These are phyloP conservation scores for Coleophoma eucalyptorum DNA, from an alignment of 2,329 filamentous ascomycete genomes.

Conservation along the genomic window DNA sequence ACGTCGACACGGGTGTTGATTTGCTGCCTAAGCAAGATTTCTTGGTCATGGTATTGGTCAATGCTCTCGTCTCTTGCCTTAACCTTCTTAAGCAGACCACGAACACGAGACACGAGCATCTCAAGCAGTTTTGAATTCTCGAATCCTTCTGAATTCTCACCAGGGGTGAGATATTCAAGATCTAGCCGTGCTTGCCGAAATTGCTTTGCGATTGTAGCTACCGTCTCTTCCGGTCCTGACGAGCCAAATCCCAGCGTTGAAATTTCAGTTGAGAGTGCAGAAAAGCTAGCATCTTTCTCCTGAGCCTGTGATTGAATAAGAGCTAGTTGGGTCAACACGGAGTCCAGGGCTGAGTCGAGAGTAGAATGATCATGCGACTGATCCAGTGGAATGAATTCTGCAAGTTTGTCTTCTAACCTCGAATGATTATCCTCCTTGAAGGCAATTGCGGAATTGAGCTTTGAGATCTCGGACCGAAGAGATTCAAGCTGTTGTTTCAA, in stretches of 20 bases:
- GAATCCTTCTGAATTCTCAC: conserved; percentile 49
- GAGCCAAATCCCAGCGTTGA: conserved; percentile 48
- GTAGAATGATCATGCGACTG: conserved; percentile 18
- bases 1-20: conserved; percentile 48
- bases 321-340: conserved; percentile 25
- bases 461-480: conserved; percentile 19
- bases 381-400: conserved; percentile 18
- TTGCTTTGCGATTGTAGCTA: conserved; percentile 41
- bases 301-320: conserved; percentile 22
- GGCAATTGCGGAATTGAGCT: conserved; percentile 18
- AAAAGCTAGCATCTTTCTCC: conserved; percentile 40
- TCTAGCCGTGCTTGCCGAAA: conserved; percentile 57
- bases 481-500: conserved; percentile 19
- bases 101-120: conserved; percentile 46
- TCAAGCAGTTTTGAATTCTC: conserved; percentile 48
- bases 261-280: conserved; percentile 43
- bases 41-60: conserved; percentile 56
- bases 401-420: conserved; percentile 22
- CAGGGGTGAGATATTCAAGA: conserved; percentile 58
- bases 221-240: conserved; percentile 28
- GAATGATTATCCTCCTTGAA: conserved; percentile 20
- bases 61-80: conserved; percentile 49
- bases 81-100: conserved; percentile 41
- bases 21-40: conserved; percentile 52
- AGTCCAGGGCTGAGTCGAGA: conserved; percentile 25